Conservation (phyloP, 1,139 yeast species). For the Yamadazyma siamensis region DNA sequence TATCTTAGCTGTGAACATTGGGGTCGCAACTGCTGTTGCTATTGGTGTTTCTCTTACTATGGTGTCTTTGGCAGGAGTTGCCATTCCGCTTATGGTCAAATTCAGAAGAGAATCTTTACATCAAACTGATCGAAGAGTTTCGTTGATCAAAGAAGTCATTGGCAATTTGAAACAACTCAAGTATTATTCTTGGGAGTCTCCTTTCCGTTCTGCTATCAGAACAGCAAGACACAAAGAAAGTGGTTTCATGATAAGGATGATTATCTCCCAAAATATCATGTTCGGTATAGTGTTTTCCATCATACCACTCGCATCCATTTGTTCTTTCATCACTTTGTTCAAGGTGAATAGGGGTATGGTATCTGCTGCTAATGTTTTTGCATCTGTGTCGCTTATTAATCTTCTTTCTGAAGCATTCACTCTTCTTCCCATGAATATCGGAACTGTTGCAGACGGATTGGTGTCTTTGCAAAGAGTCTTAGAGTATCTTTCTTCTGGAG, state of each 20-base stretch:
- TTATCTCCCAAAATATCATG: conserved; percentile 54
- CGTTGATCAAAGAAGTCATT: conserved; percentile 32
- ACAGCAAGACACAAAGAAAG: conserved; percentile 49
- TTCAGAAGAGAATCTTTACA: conserved; percentile 26
- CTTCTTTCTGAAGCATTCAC: conserved; percentile 43
- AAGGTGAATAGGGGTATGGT: conserved; percentile 45
- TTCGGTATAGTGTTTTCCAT: conserved; percentile 57
- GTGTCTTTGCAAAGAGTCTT: conserved; percentile 62
- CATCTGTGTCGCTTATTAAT: conserved; percentile 68
- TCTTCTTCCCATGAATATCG: conserved; percentile 55
- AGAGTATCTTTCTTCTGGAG: conserved; percentile 41
- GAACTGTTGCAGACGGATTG: conserved; percentile 69
- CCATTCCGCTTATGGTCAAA: conserved; percentile 22
- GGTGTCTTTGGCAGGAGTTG: conserved; percentile 19
- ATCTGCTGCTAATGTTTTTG: conserved; percentile 68
- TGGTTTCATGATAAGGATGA: conserved; percentile 44
- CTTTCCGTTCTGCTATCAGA: conserved; percentile 46
- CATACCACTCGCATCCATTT: conserved; percentile 65
- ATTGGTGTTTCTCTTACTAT: conserved; percentile 27
- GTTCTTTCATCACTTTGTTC: conserved; percentile 69
- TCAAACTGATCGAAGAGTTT: conserved; percentile 32
- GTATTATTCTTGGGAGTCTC: conserved; percentile 67
- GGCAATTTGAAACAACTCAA: conserved; percentile 35
- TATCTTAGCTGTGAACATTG: conserved; percentile 30
- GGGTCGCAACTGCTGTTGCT: conserved; percentile 33